Conservation (phyloP, 371 early-diverging fungal genomes). For the Parasitella parasitica region DNA sequence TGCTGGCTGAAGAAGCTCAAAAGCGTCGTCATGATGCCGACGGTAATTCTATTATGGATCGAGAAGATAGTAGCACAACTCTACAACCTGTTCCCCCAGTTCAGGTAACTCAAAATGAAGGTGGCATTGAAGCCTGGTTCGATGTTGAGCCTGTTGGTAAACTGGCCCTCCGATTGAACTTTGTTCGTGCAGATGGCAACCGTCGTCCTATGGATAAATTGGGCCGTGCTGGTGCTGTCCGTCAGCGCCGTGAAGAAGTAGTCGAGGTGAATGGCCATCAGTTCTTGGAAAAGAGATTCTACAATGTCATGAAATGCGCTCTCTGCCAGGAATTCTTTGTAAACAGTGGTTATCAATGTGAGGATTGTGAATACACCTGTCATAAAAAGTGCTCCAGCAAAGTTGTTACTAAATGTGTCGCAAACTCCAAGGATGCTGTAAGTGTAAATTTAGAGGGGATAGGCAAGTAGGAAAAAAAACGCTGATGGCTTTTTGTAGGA, state of each 20-base stretch:
- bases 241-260: conserved; percentile 75
- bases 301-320: conserved; percentile 94
- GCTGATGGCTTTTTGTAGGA: conserved; percentile 23
- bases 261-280: conserved; percentile 86
- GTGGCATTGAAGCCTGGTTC: conserved; percentile 79
- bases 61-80: conserved; percentile 18
- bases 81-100: conserved; percentile 1
- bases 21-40: conserved; percentile 36
- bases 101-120: conserved; percentile 19
- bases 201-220: conserved; percentile 68
- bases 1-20: conserved; percentile 38
- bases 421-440: conserved; percentile 46
- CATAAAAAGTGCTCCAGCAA: conserved; percentile 30
- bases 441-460: background rate
- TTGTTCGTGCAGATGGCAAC: conserved; percentile 51
- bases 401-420: conserved; percentile 25
- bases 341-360: conserved; percentile 87
- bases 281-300: conserved; percentile 81
- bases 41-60: background rate
- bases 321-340: conserved; percentile 90
- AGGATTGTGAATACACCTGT: conserved; percentile 48
- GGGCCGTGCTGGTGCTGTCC: conserved; percentile 86
- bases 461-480: background rate
- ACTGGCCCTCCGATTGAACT: conserved; percentile 76
- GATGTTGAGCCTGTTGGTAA: conserved; percentile 93